Percentiles rank a stretch among this genome's conserved stretches.
Evolutionary conservation across 129 eudicot species (phyloP).

Genomic region (Tanacetum coccineum): DNA sequence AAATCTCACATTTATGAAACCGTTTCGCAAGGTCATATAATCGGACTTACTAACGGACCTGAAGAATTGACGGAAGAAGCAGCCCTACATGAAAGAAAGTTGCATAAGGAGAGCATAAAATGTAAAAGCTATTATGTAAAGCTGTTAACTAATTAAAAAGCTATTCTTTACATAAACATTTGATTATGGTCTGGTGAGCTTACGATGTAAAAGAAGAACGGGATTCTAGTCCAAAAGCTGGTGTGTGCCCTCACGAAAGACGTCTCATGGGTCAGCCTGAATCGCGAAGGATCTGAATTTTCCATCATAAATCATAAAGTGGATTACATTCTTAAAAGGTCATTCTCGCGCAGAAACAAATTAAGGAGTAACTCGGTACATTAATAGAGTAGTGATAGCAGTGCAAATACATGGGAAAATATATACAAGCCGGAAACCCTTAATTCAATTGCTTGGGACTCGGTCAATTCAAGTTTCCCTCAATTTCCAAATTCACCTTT

Average conservation of each 20-base stretch:
- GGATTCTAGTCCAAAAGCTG: constrained; percentile 70
- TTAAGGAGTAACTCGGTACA: too few relatives aligned
- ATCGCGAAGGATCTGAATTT: constrained; percentile 78
- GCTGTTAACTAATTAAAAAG: not conserved
- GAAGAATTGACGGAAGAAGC: constrained; percentile 79
- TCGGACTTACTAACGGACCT: constrained; percentile 74
- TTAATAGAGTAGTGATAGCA: too few relatives aligned
- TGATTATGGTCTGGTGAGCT: constrained; percentile 21
- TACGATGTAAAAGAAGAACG: constrained; percentile 62
- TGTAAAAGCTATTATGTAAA: constrained; percentile 3
- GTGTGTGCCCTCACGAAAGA: constrained; percentile 86
- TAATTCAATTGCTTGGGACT: too few relatives aligned
- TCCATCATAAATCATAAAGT: not conserved
- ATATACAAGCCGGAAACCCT: too few relatives aligned
- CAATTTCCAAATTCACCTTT: too few relatives aligned
- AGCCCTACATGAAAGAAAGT: constrained; percentile 51
- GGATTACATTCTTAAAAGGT: not conserved
- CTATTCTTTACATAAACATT: constrained; percentile 1
- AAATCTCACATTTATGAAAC: constrained; percentile 74
- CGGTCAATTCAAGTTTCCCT: too few relatives aligned
- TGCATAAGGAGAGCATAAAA: constrained; percentile 7
- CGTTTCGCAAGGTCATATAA: constrained; percentile 82
- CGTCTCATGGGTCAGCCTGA: constrained; percentile 82
- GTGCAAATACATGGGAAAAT: too few relatives aligned
- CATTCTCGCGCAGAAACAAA: too few relatives aligned